Evolutionary conservation across 208 protist genomes (phyloP).

Genomic region (Crithidia thermophila): DNA sequence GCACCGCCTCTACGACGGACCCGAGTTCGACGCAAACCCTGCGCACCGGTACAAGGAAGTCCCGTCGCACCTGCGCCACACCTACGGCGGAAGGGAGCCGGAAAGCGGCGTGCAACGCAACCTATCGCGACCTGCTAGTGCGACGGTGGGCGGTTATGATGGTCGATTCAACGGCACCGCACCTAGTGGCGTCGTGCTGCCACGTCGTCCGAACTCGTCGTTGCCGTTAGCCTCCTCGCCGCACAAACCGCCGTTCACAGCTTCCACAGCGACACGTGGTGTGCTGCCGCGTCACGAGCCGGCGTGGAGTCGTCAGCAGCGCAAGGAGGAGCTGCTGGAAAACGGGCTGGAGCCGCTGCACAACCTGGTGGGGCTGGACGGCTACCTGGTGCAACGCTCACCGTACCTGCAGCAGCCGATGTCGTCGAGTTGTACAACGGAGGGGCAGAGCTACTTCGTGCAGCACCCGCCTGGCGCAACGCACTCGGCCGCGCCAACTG

Average conservation of each 20-base stretch:
- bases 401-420: conserved; percentile 18
- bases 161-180: not conserved
- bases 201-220: not conserved
- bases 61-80: not conserved
- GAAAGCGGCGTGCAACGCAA: not conserved
- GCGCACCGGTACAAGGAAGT: not conserved
- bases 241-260: not conserved
- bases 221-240: not conserved
- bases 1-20: conserved; percentile 7
- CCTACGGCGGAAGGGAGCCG: not conserved
- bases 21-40: not conserved
- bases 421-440: not conserved
- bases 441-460: not conserved
- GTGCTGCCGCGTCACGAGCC: not conserved
- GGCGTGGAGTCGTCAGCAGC: conserved; percentile 9
- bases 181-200: no score
- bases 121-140: not conserved
- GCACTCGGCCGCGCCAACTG: no score
- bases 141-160: not conserved
- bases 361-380: conserved; percentile 34
- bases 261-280: not conserved
- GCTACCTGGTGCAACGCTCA: conserved; percentile 23
- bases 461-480: no score
- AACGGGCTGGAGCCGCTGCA: conserved; percentile 26
- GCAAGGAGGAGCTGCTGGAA: conserved; percentile 23